A percentile compares a stretch with the other conserved stretches of the same genome.
phyloP scores from a whole-genome alignment of 352 stramenopile genomes.

The Blastocystis sp. region DNA sequence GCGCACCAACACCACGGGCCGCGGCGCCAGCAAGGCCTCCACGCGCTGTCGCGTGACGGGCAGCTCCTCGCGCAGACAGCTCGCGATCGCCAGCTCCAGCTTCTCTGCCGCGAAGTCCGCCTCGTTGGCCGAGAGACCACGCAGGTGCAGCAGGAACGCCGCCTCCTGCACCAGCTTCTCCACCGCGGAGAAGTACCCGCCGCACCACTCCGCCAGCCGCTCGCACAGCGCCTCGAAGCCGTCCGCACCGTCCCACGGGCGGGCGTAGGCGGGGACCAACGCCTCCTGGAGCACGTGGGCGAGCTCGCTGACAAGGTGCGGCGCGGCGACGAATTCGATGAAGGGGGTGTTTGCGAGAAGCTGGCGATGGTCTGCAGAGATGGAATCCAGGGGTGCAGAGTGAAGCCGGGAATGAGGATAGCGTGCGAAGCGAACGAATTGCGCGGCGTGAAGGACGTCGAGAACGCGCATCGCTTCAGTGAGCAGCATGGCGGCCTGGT shows the following conservation, averaged over 20 bases:
- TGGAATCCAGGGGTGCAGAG: background rate
- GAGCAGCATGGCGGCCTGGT: background rate
- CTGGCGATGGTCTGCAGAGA: background rate
- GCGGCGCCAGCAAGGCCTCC: background rate
- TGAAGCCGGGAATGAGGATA: background rate
- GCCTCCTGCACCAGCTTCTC: background rate
- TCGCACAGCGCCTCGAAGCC: background rate
- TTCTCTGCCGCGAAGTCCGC: background rate
- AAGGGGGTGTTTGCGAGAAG: background rate
- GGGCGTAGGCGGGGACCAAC: background rate
- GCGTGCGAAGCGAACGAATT: background rate
- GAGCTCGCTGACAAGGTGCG: background rate
- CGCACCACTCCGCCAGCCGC: background rate
- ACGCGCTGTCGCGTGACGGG: background rate
- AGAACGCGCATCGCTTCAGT: background rate
- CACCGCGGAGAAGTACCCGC: conserved; percentile 17
- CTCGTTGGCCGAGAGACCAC: background rate
- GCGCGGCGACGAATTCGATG: background rate
- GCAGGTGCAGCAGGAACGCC: conserved; percentile 15
- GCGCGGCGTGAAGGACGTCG: background rate
- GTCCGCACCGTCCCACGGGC: background rate
- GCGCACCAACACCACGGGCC: background rate
- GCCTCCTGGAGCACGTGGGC: background rate
- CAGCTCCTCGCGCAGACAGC: background rate
- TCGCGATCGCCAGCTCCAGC: background rate